A percentile compares a stretch with the other conserved stretches of the same genome.
Evolutionary conservation across 2,329 filamentous ascomycete species (phyloP).

Genomic region (Nemania bipapillata): DNA sequence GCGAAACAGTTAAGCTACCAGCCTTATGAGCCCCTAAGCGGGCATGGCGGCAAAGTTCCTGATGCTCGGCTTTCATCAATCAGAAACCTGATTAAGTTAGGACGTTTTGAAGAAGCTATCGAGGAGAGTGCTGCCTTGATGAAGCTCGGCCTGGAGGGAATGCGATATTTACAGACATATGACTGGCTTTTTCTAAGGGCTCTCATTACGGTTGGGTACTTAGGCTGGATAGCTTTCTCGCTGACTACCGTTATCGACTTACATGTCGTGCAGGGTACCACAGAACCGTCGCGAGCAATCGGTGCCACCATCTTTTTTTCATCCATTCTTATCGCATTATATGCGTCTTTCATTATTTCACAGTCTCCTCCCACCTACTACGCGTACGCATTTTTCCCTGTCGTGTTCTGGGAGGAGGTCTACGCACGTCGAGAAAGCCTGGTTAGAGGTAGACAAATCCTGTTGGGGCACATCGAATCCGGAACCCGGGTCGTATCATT

Average conservation of each 20-base stretch:
- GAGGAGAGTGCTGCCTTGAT: conserved; percentile 80
- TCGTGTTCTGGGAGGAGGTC: conserved; percentile 96
- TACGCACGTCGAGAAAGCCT: conserved; percentile 80
- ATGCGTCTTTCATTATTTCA: conserved; percentile 81
- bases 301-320: conserved; percentile 74
- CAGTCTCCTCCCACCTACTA: conserved; percentile 87
- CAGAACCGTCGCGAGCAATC: conserved; percentile 70
- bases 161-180: conserved; percentile 96
- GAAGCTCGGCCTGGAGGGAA: conserved; percentile 78
- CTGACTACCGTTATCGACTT: conserved; percentile 87
- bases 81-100: conserved; percentile 71
- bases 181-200: conserved; percentile 96
- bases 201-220: conserved; percentile 87
- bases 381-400: conserved; percentile 88
- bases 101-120: conserved; percentile 80
- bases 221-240: conserved; percentile 95
- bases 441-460: conserved; percentile 69
- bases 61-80: conserved; percentile 76
- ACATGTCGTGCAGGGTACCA: conserved; percentile 80
- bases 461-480: conserved; percentile 76
- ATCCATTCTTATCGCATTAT: conserved; percentile 78
- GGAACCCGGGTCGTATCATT: conserved; percentile 68
- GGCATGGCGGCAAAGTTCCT: conserved; percentile 67
- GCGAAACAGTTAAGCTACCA: conserved; percentile 78
- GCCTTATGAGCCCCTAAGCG: conserved; percentile 77